These are phyloP conservation scores for Apium graveolens DNA, from an alignment of 129 eudicot species.

Conservation along the genomic window DNA sequence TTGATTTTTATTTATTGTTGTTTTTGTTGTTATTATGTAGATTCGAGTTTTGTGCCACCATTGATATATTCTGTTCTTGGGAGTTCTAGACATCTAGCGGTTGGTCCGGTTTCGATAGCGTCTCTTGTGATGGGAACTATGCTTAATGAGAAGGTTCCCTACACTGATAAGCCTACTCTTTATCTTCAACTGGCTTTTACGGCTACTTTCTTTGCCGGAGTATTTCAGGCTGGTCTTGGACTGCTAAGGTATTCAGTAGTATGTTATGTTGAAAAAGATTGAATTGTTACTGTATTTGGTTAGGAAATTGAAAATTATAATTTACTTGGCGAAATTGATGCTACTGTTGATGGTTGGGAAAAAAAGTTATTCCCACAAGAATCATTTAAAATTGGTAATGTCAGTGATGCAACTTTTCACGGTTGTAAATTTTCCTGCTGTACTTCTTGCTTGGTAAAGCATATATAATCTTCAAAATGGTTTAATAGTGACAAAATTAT, in stretches of 20 bases:
- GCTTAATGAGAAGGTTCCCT: conserved; percentile 70
- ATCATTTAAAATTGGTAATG: background rate
- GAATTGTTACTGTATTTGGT: conserved; percentile 2
- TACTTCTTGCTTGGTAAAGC: background rate
- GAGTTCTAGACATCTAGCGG: conserved; percentile 89
- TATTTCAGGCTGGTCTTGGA: conserved; percentile 85
- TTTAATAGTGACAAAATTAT: background rate
- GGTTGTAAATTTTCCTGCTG: background rate
- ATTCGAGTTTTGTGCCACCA: conserved; percentile 98
- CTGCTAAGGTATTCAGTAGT: conserved; percentile 53
- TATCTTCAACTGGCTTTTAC: conserved; percentile 88
- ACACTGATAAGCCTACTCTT: conserved; percentile 44
- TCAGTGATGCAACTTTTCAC: background rate
- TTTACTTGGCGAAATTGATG: background rate
- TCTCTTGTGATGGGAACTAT: conserved; percentile 98
- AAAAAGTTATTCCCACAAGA: background rate
- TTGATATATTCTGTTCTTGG: conserved; percentile 87
- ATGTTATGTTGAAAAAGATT: background rate
- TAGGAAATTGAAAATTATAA: conserved; percentile 9
- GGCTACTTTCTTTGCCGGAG: conserved; percentile 86
- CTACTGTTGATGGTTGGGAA: background rate
- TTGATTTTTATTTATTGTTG: background rate
- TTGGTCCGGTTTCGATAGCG: conserved; percentile 97
- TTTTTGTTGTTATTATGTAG: conserved; percentile 22
- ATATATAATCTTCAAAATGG: background rate